Conservation (phyloP, 345 rosid species). For the Acer saccharum region DNA sequence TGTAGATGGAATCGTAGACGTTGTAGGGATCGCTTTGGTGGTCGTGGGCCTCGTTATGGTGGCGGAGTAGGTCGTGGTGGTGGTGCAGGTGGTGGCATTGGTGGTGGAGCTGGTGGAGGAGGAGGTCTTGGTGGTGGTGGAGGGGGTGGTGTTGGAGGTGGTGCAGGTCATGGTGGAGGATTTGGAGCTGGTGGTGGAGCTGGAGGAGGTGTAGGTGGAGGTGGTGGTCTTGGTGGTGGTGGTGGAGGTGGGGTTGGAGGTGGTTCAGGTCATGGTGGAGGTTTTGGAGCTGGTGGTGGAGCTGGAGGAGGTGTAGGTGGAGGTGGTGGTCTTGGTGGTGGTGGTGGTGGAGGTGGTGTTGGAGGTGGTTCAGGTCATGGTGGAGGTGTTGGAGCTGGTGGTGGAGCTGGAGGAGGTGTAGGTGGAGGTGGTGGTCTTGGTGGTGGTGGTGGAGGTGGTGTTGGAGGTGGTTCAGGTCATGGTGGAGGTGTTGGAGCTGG, state of each 20-base stretch:
- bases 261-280: slow-evolving; percentile 43
- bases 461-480: slow-evolving; percentile 40
- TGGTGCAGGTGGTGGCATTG: slow-evolving; percentile 37
- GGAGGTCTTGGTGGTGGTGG: slow-evolving; percentile 29
- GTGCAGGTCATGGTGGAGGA: slow-evolving; percentile 42
- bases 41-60: slow-evolving; percentile 19
- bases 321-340: slow-evolving; percentile 32
- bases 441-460: slow-evolving; percentile 34
- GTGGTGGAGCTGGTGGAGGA: slow-evolving; percentile 34
- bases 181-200: slow-evolving; percentile 43
- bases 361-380: slow-evolving; percentile 44
- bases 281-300: slow-evolving; percentile 47
- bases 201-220: slow-evolving; percentile 44
- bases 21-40: slow-evolving; percentile 30
- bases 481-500: slow-evolving; percentile 48
- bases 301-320: slow-evolving; percentile 43
- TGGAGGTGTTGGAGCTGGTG: slow-evolving; percentile 46
- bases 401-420: slow-evolving; percentile 39
- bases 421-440: slow-evolving; percentile 43
- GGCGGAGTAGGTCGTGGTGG: slow-evolving; percentile 36
- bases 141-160: slow-evolving; percentile 40
- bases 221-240: slow-evolving; percentile 33
- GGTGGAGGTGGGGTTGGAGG: slow-evolving; percentile 41
- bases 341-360: slow-evolving; percentile 35
- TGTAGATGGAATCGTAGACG: slow-evolving; percentile 37